These are phyloP conservation scores for Penicillium cosmopolitanum DNA, from an alignment of 495 filamentous ascomycete species.

Conservation along the genomic window DNA sequence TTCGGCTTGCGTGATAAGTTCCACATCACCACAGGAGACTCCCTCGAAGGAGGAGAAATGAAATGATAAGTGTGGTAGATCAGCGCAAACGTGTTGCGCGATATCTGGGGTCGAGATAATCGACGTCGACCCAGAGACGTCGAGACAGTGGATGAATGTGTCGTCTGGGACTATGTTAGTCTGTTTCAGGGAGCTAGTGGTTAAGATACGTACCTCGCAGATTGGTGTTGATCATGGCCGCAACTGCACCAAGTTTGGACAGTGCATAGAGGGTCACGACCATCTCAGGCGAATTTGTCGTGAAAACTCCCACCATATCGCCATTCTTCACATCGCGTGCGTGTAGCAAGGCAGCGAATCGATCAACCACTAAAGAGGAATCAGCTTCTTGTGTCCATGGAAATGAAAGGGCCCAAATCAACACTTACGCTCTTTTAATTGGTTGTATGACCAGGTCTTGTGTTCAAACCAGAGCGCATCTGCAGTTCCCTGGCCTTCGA, in stretches of 20 bases:
- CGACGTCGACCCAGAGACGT: conserved; percentile 66
- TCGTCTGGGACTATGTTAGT: conserved; percentile 37
- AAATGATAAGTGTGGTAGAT: conserved; percentile 44
- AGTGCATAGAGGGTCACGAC: conserved; percentile 79
- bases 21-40: conserved; percentile 60
- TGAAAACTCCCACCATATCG: conserved; percentile 52
- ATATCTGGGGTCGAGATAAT: conserved; percentile 62
- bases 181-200: neutral
- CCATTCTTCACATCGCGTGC: conserved; percentile 38
- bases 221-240: conserved; percentile 94
- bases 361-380: conserved; percentile 42
- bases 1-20: conserved; percentile 47
- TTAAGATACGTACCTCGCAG: conserved; percentile 58
- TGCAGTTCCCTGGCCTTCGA: conserved; percentile 34
- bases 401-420: neutral
- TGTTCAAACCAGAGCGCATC: conserved; percentile 58
- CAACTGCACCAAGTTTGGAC: conserved; percentile 80
- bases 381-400: neutral
- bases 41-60: conserved; percentile 46
- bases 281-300: conserved; percentile 78
- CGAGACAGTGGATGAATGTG: conserved; percentile 80
- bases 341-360: conserved; percentile 47
- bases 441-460: conserved; percentile 52
- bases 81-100: conserved; percentile 39
- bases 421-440: conserved; percentile 51